phyloP scores from a whole-genome alignment of 352 stramenopile species.

The Phytopythium aichiense region DNA sequence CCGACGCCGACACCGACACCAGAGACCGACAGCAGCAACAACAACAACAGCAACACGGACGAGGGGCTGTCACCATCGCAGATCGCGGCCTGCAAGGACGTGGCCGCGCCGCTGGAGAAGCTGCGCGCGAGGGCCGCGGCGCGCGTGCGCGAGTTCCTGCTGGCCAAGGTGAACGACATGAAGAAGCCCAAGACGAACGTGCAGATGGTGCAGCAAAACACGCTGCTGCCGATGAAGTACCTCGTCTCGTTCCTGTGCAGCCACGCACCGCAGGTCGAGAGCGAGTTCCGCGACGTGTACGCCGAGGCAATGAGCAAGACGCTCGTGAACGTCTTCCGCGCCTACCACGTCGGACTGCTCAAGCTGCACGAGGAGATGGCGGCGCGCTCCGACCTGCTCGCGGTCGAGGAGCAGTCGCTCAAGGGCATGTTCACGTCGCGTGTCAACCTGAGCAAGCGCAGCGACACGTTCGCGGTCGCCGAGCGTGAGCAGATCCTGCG shows the following conservation, averaged over 20 bases:
- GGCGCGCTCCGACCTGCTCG: conserved; percentile 92
- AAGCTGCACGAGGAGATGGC: conserved; percentile 94
- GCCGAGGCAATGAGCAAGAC: conserved; percentile 97
- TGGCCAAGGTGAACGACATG: conserved; percentile 92
- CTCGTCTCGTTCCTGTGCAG: conserved; percentile 94
- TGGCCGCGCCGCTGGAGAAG: conserved; percentile 91
- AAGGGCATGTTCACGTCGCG: conserved; percentile 78
- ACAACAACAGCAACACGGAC: not conserved
- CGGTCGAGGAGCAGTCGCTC: conserved; percentile 93
- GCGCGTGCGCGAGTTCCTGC: conserved; percentile 92
- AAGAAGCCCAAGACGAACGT: conserved; percentile 97
- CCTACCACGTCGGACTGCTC: conserved; percentile 94
- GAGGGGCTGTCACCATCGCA: conserved; percentile 49
- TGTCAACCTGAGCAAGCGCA: conserved; percentile 95
- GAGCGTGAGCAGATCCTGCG: conserved; percentile 90
- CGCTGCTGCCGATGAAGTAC: conserved; percentile 95
- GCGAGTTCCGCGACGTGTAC: conserved; percentile 96
- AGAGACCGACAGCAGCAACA: not conserved
- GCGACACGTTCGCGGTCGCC: conserved; percentile 92
- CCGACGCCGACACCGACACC: not conserved
- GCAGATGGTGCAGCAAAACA: conserved; percentile 97
- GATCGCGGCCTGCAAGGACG: conserved; percentile 91
- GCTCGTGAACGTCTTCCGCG: conserved; percentile 93
- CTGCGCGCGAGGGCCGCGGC: conserved; percentile 71
- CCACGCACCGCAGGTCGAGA: conserved; percentile 90